Conservation (phyloP, 2,329 filamentous ascomycete species). For the Aspergillus vadensis region DNA sequence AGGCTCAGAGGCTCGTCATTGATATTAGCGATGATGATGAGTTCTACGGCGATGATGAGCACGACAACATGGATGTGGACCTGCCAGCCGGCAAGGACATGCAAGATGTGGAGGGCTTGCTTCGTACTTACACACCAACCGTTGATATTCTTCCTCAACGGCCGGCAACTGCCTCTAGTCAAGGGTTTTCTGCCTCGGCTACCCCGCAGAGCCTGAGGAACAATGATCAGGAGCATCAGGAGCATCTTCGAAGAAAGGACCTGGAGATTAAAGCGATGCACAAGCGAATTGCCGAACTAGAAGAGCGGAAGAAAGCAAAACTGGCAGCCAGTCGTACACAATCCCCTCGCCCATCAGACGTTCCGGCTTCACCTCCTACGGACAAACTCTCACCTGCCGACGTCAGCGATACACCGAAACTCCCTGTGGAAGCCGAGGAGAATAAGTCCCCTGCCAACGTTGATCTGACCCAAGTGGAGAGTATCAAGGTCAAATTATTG, state of each 20-base stretch:
- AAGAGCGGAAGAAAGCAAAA: conserved; percentile 48
- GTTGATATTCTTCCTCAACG: conserved; percentile 45
- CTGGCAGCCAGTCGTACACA: conserved; percentile 40
- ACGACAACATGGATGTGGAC: conserved; percentile 33
- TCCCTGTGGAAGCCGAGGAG: neutral
- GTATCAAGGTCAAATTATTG: conserved; percentile 41
- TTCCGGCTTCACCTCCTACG: conserved; percentile 23
- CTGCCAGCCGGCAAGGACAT: conserved; percentile 32
- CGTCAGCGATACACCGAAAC: neutral
- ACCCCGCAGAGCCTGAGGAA: conserved; percentile 40
- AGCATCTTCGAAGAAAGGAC: conserved; percentile 51
- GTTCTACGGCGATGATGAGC: conserved; percentile 39
- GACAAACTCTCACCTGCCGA: conserved; percentile 16
- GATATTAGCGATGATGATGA: conserved; percentile 80
- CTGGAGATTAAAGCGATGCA: conserved; percentile 52
- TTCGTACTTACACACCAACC: conserved; percentile 51
- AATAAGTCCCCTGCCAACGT: conserved; percentile 13
- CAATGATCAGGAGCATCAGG: conserved; percentile 45
- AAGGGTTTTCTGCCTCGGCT: conserved; percentile 39
- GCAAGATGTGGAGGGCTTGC: conserved; percentile 27
- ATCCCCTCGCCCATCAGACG: conserved; percentile 34
- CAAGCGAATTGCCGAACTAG: conserved; percentile 53
- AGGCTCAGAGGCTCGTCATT: conserved; percentile 69
- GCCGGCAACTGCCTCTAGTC: conserved; percentile 44
- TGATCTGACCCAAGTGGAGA: conserved; percentile 30